Conservation (phyloP, 352 stramenopile genomes). For the Phytophthora capsici region DNA sequence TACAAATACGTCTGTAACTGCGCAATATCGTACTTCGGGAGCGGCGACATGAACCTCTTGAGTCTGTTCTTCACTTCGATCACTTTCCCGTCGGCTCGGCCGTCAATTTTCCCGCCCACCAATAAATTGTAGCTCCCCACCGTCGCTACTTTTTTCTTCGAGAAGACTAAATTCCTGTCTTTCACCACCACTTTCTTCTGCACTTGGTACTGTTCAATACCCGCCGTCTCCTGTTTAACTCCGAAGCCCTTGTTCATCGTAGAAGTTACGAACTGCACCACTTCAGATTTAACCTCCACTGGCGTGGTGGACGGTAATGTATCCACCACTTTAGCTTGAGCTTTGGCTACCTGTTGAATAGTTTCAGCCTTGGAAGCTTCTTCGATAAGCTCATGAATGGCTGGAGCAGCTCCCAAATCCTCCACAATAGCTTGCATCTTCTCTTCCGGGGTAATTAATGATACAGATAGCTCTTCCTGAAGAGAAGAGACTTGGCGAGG, state of each 20-base stretch:
- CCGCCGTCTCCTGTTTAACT: conserved; percentile 60
- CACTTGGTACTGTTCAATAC: conserved; percentile 75
- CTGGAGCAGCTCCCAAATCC: conserved; percentile 54
- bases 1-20: conserved; percentile 89
- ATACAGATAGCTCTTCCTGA: conserved; percentile 52
- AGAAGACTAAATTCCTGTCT: conserved; percentile 80
- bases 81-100: conserved; percentile 73
- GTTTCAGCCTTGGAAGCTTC: conserved; percentile 60
- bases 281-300: conserved; percentile 55
- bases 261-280: conserved; percentile 78
- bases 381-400: conserved; percentile 63
- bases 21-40: conserved; percentile 82
- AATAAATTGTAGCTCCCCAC: conserved; percentile 60
- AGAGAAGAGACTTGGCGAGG: conserved; percentile 61
- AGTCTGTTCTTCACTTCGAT: conserved; percentile 89
- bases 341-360: conserved; percentile 44
- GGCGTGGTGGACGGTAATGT: conserved; percentile 60
- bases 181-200: conserved; percentile 61
- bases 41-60: conserved; percentile 66
- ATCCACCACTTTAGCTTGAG: conserved; percentile 53
- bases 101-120: conserved; percentile 88
- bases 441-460: conserved; percentile 53
- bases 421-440: conserved; percentile 66
- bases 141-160: conserved; percentile 67
- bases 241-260: conserved; percentile 87